A percentile compares a stretch with the other conserved stretches of the same genome.
These are phyloP conservation scores for Lipomyces yamanashiensis DNA, from an alignment of 805 yeast genomes.

Conservation along the genomic window DNA sequence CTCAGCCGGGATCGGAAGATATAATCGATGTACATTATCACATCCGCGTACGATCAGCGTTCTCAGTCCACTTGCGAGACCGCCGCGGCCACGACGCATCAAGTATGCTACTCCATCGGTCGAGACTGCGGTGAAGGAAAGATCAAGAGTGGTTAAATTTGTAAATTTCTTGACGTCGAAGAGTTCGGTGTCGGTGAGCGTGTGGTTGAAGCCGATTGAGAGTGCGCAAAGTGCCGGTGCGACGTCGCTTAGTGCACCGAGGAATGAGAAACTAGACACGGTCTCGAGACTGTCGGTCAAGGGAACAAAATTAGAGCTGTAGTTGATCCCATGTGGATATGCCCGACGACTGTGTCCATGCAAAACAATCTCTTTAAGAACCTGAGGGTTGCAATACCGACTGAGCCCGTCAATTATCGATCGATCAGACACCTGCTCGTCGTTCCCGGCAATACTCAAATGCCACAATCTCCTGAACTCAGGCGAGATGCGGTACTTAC, in stretches of 20 bases:
- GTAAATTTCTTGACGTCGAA: constrained; percentile 9
- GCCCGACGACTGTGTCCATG: constrained; percentile 9
- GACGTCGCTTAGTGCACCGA: constrained; percentile 1
- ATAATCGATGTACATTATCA: constrained; percentile 9
- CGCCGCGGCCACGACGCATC: constrained; percentile 2
- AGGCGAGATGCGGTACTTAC: background rate
- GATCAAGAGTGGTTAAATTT: background rate
- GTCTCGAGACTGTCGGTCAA: background rate
- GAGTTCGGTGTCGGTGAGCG: constrained; percentile 3
- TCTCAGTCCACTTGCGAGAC: background rate
- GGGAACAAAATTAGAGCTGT: background rate
- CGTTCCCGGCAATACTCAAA: constrained; percentile 7
- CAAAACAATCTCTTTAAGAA: background rate
- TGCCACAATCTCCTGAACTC: background rate
- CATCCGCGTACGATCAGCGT: constrained; percentile 3
- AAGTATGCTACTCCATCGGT: constrained; percentile 12
- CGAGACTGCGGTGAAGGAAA: constrained; percentile 7
- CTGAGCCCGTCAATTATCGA: constrained; percentile 3
- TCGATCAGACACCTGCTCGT: background rate
- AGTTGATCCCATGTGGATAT: background rate
- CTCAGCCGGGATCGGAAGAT: background rate
- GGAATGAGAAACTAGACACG: background rate
- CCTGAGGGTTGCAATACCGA: background rate
- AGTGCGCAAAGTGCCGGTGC: background rate
- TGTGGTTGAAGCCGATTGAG: constrained; percentile 11